Conservation (phyloP, 148 eudicot species). For the Cornus controversa region DNA sequence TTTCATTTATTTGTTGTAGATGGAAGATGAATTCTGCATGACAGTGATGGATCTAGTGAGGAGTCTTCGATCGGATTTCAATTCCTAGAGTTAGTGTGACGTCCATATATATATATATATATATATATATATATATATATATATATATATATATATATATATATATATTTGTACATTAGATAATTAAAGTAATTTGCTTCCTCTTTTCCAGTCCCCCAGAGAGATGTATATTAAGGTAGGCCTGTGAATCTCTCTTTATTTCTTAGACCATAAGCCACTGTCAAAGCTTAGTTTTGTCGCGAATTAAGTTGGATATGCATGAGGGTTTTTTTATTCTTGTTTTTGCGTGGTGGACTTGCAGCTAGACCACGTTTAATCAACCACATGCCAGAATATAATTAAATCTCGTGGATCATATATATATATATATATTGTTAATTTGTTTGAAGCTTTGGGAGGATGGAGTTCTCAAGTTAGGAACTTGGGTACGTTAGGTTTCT, state of each 20-base stretch:
- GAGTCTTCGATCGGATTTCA: constrained; percentile 11
- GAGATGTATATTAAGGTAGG: background rate
- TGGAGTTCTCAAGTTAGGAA: no score
- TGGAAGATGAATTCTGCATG: constrained; percentile 12
- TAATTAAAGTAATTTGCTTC: no score
- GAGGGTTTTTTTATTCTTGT: background rate
- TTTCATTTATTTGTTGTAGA: constrained; percentile 4
- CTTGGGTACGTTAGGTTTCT: no score
- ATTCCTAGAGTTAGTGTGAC: background rate
- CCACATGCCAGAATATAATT: background rate
- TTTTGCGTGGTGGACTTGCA: background rate
- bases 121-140: no score
- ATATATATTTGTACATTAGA: no score
- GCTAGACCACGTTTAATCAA: background rate
- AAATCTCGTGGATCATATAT: background rate
- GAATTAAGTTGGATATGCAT: background rate
- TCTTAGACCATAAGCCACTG: background rate
- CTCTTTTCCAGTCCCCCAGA: no score
- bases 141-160: no score
- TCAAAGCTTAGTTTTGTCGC: background rate
- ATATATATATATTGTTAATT: no score
- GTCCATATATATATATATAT: background rate
- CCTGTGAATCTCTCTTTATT: background rate
- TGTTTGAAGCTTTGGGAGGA: no score
- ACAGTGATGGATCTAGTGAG: constrained; percentile 18